Base-by-base conservation (phyloP, 225 moss, liverwort and hornwort species). In the Physcomitrellopsis africana region DNA sequence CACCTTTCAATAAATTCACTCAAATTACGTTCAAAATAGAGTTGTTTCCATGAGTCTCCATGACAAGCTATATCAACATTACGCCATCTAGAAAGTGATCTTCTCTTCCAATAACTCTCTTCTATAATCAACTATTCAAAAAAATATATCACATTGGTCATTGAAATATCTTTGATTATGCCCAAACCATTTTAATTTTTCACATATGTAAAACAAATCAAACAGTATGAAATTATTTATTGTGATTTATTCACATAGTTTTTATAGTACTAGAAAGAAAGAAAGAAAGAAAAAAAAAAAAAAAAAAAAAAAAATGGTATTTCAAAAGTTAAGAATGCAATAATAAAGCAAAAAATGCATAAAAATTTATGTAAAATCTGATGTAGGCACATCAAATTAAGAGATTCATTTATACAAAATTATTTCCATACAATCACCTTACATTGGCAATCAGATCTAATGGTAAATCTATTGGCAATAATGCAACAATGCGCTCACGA, bases 1-100 rank as follows among this genome's bases (percentile, higher is more conserved):
- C 41, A 96, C 96, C 84, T 89, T 83, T 97, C 94, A 12, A 97
- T 75, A 12, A 76, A 74, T 45, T 89, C 90, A 63, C 76, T 84
- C 0, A 97, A 19, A 62, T 94, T 97, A 37, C 89, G 82, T 47
- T 97, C 97, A 74, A 93, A 97, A 69, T 86, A 97, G 9, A 91
- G 72, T 73, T 97, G 97, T 77, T 97, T 94, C 97, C 97, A 97
- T 2, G 93, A 94, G 55, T 85, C 79, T 49, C 94, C 94, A 65
- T 94, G 94, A 10, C 87, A 90, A 29, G 79, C 79, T 27, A 86
- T 68, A 45, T 97, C 77, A 1, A 90, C 89, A 73, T 93, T 91
- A 13, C 89, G 84, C 97, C 97, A 97, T 37, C 70, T 87, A 53
- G 74, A 12, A 72, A 89, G 88, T 14, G 90, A 91, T 75, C 87